phyloP scores from a whole-genome alignment of 345 rosid species.

The Microthlaspi erraticum region DNA sequence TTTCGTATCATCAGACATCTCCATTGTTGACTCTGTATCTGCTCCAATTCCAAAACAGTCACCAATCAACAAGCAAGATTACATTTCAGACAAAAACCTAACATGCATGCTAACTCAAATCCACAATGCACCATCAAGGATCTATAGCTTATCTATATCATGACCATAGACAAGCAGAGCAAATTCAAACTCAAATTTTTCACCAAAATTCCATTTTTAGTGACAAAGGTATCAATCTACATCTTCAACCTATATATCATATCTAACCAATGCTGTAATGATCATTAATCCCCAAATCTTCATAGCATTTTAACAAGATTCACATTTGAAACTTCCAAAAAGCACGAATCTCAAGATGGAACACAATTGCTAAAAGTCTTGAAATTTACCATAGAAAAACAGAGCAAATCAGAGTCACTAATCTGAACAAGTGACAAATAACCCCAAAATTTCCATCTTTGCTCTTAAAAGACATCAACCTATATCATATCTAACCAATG shows the following conservation, averaged over 20 bases:
- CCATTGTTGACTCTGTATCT: conserved; percentile 62
- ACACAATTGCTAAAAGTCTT: neutral
- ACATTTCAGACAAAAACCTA: conserved; percentile 7
- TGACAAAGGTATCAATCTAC: too few species aligned
- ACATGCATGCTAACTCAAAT: conserved; percentile 11
- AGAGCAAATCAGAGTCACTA: neutral
- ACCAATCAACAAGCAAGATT: conserved; percentile 5
- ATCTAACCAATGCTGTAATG: neutral
- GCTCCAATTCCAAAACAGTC: too few species aligned
- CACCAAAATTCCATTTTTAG: too few species aligned
- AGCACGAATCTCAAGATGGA: neutral
- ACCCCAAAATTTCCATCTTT: conserved; percentile 2
- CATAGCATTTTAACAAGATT: neutral
- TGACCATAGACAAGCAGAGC: conserved; percentile 5
- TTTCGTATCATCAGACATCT: conserved; percentile 72
- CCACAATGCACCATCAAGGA: conserved; percentile 2
- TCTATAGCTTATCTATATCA: neutral
- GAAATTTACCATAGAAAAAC: neutral
- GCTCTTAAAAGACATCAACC: neutral
- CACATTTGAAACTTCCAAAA: neutral
- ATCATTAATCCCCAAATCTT: neutral
- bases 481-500: neutral
- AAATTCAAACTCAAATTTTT: neutral
- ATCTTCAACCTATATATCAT: neutral
- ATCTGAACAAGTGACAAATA: neutral